A percentile compares a stretch with the other conserved stretches of the same genome.
phyloP scores from a whole-genome alignment of 257 asterid species.

The Solanum verrucosum region DNA sequence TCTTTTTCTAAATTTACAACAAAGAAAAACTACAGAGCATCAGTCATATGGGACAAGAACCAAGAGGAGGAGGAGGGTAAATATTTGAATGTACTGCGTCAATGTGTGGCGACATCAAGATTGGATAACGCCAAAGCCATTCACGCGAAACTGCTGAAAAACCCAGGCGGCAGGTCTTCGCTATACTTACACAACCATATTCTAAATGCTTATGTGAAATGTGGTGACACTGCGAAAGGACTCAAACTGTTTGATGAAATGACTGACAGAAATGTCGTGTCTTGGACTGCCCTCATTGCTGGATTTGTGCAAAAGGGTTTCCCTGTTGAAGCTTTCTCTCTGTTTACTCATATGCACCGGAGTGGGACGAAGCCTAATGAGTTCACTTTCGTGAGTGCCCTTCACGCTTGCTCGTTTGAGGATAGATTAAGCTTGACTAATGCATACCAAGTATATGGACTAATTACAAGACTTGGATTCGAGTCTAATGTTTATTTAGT shows the following conservation, averaged over 20 bases:
- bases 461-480: conserved; percentile 52
- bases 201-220: conserved; percentile 40
- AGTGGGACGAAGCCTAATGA: conserved; percentile 42
- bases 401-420: conserved; percentile 49
- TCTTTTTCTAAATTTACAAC: background rate
- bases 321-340: conserved; percentile 35
- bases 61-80: conserved; percentile 5
- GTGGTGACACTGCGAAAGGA: conserved; percentile 26
- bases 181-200: conserved; percentile 45
- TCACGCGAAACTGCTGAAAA: conserved; percentile 42
- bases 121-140: conserved; percentile 19
- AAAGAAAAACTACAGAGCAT: background rate
- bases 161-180: conserved; percentile 8
- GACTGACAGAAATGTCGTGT: conserved; percentile 52
- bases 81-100: conserved; percentile 25
- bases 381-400: conserved; percentile 58
- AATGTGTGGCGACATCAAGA: conserved; percentile 30
- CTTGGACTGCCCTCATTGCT: conserved; percentile 68
- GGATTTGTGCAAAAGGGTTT: conserved; percentile 56
- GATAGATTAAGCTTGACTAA: conserved; percentile 29
- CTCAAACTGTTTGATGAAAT: conserved; percentile 57
- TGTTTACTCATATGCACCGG: conserved; percentile 41
- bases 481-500: conserved; percentile 36
- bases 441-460: conserved; percentile 40
- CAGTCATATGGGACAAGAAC: background rate